These are phyloP conservation scores for Phytophthora megakarya DNA, from an alignment of 352 stramenopile species.

Conservation along the genomic window DNA sequence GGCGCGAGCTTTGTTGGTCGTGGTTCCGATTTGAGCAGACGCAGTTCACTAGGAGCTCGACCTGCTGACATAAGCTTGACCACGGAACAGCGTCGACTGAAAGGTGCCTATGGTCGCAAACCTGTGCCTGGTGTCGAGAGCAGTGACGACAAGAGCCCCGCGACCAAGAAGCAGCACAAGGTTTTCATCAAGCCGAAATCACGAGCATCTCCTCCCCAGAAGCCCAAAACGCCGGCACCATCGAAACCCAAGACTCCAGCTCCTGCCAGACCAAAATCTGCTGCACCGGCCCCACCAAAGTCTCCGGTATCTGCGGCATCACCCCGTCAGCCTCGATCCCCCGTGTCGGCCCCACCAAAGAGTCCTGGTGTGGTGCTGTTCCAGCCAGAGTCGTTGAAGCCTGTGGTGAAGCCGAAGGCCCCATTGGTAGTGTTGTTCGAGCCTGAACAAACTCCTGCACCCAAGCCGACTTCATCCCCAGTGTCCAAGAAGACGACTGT, in stretches of 20 bases:
- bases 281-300: constrained; percentile 15
- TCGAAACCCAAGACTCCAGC: constrained; percentile 11
- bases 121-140: constrained; percentile 21
- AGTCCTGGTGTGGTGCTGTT: constrained; percentile 37
- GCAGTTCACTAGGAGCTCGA: constrained; percentile 28
- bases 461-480: constrained; percentile 7
- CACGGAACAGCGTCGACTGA: constrained; percentile 24
- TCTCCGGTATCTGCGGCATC: constrained; percentile 13
- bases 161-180: constrained; percentile 25
- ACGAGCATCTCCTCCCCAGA: constrained; percentile 17
- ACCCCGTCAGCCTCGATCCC: constrained; percentile 16
- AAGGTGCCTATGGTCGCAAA: constrained; percentile 31
- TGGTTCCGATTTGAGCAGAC: constrained; percentile 17
- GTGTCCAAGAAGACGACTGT: constrained; percentile 19
- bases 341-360: constrained; percentile 20
- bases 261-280: constrained; percentile 12
- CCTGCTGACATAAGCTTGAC: constrained; percentile 11
- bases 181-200: constrained; percentile 15
- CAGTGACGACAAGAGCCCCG: constrained; percentile 6
- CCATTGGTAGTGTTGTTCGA: constrained; percentile 41
- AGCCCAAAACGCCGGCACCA: constrained; percentile 18
- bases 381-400: constrained; percentile 35
- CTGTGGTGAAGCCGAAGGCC: constrained; percentile 34
- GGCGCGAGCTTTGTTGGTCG: constrained; percentile 21
- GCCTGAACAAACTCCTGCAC: constrained; percentile 21